Base-by-base conservation (phyloP, 176 grass and related monocot genomes). In the Rhynchospora tenuis region DNA sequence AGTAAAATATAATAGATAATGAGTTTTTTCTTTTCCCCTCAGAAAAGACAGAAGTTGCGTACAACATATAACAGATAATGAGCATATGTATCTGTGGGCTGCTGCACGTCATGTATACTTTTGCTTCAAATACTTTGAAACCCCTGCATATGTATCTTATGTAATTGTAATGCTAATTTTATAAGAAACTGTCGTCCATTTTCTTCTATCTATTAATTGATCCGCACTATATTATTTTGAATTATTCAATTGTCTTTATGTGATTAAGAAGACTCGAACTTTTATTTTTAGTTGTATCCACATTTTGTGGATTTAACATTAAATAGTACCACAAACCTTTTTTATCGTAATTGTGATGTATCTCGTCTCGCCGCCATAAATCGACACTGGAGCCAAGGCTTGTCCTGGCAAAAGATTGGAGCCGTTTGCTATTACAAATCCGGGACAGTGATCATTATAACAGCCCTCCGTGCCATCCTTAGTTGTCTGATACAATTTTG, bases 361-460 rank as follows among this genome's bases (percentile, higher is more conserved):
- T 59, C 16, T 46, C 4, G 29, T 22, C 17, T 79, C 17, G 75
- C 29, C 64, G 3, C 52, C 85, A 84, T 84, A 90, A 48, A 15
- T 6, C 20, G 80, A 81, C 6, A 77, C 5, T 7, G 87, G 63
- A 73, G 45, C 8, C 75, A 87, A 46, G 2, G 78, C 73, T 83
- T 87, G 71, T 11, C 85, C 88, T 20, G 81, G 85, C 9, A 80
- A 15, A 64, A 90, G 29, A 1, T 57, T 15, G 1, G 79, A 77
- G 29, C 61, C 54, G 27, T 44, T 84, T 64, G 84, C 88, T 16
- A 78, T 62, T 11, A 87, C 81, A 74, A 87, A 90, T 84, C 88
- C 85, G 0, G 11, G 2, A 9, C 88, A 90, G 1, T 15, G 3
- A 4, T 58, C 46, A 68, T 90, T 84, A 45, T 84, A 87, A 64